Base-by-base conservation (phyloP, 129 eudicot genomes). In the Kitagawia praeruptora region DNA sequence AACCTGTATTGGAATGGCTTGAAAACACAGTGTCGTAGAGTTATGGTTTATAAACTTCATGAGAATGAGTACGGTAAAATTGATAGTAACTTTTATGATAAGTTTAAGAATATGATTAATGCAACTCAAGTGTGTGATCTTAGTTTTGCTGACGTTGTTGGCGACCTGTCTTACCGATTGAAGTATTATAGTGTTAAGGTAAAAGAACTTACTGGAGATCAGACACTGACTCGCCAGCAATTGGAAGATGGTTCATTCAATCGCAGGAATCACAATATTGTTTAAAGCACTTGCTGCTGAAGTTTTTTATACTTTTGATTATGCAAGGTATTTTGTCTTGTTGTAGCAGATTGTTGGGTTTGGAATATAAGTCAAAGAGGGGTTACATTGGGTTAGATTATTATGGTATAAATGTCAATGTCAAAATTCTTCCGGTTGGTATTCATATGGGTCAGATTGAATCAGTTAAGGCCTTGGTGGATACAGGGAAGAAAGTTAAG, bases 241-340 rank as follows among this genome's bases (percentile, higher is more conserved):
- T 90, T 95, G 56, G 96, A 94, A 42, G 97, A n/a, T n/a, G n/a
- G n/a, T n/a, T n/a, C n/a, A n/a, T n/a, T n/a, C n/a, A n/a, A n/a
- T n/a, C n/a, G n/a, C n/a, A n/a, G n/a, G n/a, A n/a, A n/a, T n/a
- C n/a, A n/a, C n/a, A n/a, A n/a, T n/a, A n/a, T n/a, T n/a, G n/a
- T n/a, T n/a, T n/a, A n/a, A n/a, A n/a, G n/a, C n/a, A n/a, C n/a
- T n/a, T n/a, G n/a, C n/a, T n/a, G n/a, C n/a, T n/a, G n/a, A n/a
- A n/a, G n/a, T n/a, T n/a, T 95, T 92, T 66, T 96, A 95, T 76
- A 95, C 99, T 0, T 95, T 92, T 80, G 99, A 95, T 87, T 95
- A 92, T 72, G 99, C 99, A 39, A 87, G 99, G 76, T 96, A 95
- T 86, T 95, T 79, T 95, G 69, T 89, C 99, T 0, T 90, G 91